phyloP scores from a whole-genome alignment of 441 rosid species.

The Syzygium malaccense region DNA sequence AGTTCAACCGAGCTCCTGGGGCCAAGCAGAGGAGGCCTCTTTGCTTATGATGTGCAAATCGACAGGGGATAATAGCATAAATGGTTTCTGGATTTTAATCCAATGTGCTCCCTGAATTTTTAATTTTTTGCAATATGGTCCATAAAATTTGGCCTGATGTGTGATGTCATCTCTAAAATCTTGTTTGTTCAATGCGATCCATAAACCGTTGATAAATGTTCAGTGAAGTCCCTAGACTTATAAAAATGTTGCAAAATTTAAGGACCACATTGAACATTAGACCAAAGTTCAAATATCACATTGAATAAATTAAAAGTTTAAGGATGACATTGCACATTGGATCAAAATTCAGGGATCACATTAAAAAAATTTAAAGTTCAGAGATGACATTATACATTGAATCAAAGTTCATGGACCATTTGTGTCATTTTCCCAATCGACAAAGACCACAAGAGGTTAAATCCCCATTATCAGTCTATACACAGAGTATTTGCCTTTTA shows the following conservation, averaged over 20 bases:
- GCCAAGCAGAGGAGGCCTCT: neutral
- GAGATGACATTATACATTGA: fast-evolving
- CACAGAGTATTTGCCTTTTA: neutral
- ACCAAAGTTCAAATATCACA: fast-evolving
- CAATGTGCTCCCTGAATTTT: no score
- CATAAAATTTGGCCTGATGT: fast-evolving
- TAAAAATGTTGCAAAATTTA: neutral
- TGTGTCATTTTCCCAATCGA: neutral
- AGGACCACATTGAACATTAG: fast-evolving
- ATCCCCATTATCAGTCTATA: neutral
- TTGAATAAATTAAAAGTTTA: no score
- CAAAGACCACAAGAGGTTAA: neutral
- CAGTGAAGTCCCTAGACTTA: neutral
- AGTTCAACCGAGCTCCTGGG: neutral
- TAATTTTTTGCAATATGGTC: fast-evolving
- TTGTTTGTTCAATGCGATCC: neutral
- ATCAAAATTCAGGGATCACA: no score
- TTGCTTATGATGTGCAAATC: neutral
- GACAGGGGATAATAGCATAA: neutral
- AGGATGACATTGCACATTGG: no score
- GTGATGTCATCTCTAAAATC: fast-evolving
- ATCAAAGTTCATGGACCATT: neutral
- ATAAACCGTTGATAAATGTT: neutral
- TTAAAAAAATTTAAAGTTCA: neutral
- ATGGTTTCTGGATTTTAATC: fast-evolving